These are phyloP conservation scores for Cordyceps farinosa DNA, from an alignment of 2,329 filamentous ascomycete genomes.

Conservation along the genomic window DNA sequence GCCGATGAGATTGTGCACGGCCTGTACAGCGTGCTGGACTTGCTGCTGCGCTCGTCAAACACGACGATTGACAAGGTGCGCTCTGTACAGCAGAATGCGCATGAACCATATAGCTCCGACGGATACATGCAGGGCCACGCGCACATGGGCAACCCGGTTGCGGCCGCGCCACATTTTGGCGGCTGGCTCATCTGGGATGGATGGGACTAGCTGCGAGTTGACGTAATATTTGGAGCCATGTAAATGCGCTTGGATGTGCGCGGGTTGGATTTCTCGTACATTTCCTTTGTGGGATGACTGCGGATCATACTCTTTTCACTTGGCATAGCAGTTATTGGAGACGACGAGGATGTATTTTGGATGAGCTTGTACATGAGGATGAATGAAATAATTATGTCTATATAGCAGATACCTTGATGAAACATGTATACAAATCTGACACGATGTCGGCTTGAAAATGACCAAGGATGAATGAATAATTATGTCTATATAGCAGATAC, in stretches of 20 bases:
- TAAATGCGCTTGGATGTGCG: neutral
- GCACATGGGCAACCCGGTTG: conserved; percentile 27
- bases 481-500: neutral
- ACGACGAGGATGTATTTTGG: neutral
- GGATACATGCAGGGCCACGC: conserved; percentile 28
- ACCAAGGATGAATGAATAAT: neutral
- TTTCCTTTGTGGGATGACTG: no score
- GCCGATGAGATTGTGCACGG: conserved; percentile 40
- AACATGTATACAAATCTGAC: neutral
- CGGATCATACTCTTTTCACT: no score
- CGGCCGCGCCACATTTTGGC: conserved; percentile 28
- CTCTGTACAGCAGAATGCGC: conserved; percentile 14
- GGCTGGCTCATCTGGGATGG: conserved; percentile 41
- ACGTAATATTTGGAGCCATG: neutral
- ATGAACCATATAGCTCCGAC: conserved; percentile 26
- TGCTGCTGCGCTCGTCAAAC: conserved; percentile 42
- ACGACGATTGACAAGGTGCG: conserved; percentile 37
- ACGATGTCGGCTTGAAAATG: no score
- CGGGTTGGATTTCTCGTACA: no score
- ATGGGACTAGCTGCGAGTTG: conserved; percentile 30
- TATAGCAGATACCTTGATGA: neutral
- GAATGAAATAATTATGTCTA: neutral
- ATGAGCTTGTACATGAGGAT: neutral
- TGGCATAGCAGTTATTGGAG: neutral
- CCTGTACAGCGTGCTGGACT: conserved; percentile 42